These are phyloP conservation scores for Lepidium aucheri DNA, from an alignment of 345 rosid species.

Conservation along the genomic window DNA sequence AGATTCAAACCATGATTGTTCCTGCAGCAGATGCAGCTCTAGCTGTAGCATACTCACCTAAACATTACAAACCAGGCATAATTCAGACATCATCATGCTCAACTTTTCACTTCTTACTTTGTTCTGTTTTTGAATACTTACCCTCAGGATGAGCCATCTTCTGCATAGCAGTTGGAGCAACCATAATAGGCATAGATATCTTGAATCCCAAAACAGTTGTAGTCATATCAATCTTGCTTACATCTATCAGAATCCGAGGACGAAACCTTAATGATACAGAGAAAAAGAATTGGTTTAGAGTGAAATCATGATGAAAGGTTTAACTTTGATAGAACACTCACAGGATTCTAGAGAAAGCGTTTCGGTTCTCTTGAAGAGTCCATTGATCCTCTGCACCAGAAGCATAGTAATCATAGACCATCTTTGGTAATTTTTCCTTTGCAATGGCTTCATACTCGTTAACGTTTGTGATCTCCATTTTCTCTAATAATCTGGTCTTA, in stretches of 20 bases:
- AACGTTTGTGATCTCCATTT: constrained; percentile 70
- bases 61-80: neutral
- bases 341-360: constrained; percentile 59
- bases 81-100: neutral
- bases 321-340: constrained; percentile 11
- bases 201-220: constrained; percentile 65
- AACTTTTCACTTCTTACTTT: neutral
- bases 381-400: constrained; percentile 76
- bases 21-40: constrained; percentile 75
- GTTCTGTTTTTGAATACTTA: constrained; percentile 10
- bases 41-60: constrained; percentile 78
- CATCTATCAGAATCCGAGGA: constrained; percentile 70
- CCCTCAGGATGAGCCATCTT: constrained; percentile 93
- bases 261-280: constrained; percentile 37
- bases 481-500: no score
- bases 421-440: constrained; percentile 56
- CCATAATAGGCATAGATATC: constrained; percentile 75
- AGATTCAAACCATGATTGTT: constrained; percentile 53
- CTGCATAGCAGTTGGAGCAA: constrained; percentile 77
- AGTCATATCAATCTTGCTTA: constrained; percentile 62
- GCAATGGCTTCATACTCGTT: constrained; percentile 64
- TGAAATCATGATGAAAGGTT: neutral
- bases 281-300: neutral
- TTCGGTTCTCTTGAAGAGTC: constrained; percentile 52
- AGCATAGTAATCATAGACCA: constrained; percentile 63